Evolutionary conservation across 305 asterid species (phyloP), one percentile per base, ranked within the genome.

Genomic region (Fraxinus baroniana): DNA sequence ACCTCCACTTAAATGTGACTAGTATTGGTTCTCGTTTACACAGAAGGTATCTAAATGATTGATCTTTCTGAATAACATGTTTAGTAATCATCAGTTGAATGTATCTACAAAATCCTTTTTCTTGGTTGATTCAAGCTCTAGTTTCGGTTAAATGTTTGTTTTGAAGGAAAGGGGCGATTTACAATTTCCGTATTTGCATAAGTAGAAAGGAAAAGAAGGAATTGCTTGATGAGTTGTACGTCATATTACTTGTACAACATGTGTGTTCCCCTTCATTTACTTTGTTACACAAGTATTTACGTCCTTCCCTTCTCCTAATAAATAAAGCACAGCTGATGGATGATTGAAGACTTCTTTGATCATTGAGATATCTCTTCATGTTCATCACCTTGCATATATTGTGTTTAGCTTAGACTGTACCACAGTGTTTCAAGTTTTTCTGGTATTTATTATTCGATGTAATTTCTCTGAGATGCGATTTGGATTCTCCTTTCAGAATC

Each of bases 401-500:
- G 30, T 60, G 18, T 60, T 60, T 17, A 2, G 33, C 70, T 60
- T 60, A 1, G 26, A 5, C 70, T 57, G 26, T 57, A 18, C 26
- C 66, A 5, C 24, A 41, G 24, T 6, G 66, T 57, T 20, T 76
- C 79, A 46, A 26, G 55, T 39, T 44, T 55, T 24, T 24, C 62
- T 55, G 36, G 78, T 44, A 4, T 60, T 55, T 37, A 68, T 74
- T 17, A 72, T 80, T 57, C 71, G 66, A 78, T 77, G 57, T 82
- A 39, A 66, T 7, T 41, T 68, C 22, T 64, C 3, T 66, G 57
- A 33, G 64, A 77, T 77, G 20, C 2, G 20, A 71, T 55, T 84
- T 60, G 64, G 78, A 85, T 82, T 75, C 39, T 81, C 79, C 80
- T 82, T 78, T 90, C 92, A 95, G 99, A 92, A 83, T 88, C 97